Evolutionary conservation across 2,329 filamentous ascomycete species (phyloP).

Genomic region (Aspergillus tamarii): DNA sequence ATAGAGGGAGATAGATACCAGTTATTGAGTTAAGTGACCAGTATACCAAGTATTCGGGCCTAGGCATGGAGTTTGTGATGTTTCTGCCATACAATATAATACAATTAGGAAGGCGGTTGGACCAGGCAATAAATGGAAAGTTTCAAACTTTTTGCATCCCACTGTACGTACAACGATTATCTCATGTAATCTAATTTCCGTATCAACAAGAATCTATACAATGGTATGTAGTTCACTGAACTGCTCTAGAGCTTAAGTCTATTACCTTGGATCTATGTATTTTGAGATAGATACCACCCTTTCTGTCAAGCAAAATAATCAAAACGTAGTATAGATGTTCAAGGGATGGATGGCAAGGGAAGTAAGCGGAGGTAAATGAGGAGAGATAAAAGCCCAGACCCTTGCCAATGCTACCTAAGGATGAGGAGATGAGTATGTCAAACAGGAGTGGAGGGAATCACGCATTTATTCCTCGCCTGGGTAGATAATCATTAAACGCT

Average conservation of each 20-base stretch:
- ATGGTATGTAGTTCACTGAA: too few species aligned
- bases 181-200: background rate
- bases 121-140: too few species aligned
- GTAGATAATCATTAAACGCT: background rate
- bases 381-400: background rate
- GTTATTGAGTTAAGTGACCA: too few species aligned
- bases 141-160: too few species aligned
- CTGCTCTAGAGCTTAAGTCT: background rate
- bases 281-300: background rate
- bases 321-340: background rate
- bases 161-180: too few species aligned
- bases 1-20: too few species aligned
- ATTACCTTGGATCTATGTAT: background rate
- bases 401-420: background rate
- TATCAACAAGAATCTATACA: background rate
- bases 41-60: too few species aligned
- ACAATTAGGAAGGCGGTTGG: too few species aligned
- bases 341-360: background rate
- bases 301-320: background rate
- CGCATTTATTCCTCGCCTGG: background rate
- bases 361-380: background rate
- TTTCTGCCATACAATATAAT: too few species aligned
- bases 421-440: background rate
- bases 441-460: background rate
- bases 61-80: too few species aligned